Base-by-base conservation (phyloP, 768 basidiomycete species). In the Leucosporidium yakuticum region DNA sequence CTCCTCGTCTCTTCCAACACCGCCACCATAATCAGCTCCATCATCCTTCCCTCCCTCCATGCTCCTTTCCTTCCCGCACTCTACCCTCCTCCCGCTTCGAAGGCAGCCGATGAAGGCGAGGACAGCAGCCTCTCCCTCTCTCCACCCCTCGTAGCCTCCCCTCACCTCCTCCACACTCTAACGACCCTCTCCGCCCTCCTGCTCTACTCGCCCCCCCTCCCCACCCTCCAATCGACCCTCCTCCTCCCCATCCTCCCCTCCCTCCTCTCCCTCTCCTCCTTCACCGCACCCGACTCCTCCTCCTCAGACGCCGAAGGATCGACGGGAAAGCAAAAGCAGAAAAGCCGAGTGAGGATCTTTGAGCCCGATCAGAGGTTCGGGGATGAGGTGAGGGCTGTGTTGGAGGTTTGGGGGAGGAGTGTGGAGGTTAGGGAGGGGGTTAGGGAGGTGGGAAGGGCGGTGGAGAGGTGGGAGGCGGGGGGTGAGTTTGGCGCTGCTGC, bases 331-430 rank as follows among this genome's bases (percentile, higher is more conserved):
- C 25, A 60, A 68, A 32, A 65, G 62, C 9, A 67, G 69, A 19
- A 69, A 72, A 60, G 59, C 61, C 29, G 66, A 69, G 4, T 62
- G 76, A 6, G 64, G 39, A 44, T 44, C 39, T 44, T 44, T 44
- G 39, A 73, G 0, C 34, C 72, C 7, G 77, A 91, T 25, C 80
- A 83, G 60, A 80, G 81, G 1, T 79, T 94, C 32, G 78, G 90
- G 4, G 82, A 86, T 8, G 89, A 92, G 71, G 85, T 86, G 8
- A 90, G 79, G 25, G 85, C 85, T 14, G 75, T 91, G 20, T 77
- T 94, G 27, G 76, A 81, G 6, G 87, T 88, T 0, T 95, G 91
- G 91, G 90, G 85, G 0, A 84, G 87, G 67, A 83, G 89, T 5
- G 82, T 86, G 0, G 81, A 81, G 47, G 74, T 78, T 8, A 71